Evolutionary conservation across 169 alveolate species (phyloP), one percentile per base, ranked within the genome.

Genomic region (Cryptosporidium sp.): DNA sequence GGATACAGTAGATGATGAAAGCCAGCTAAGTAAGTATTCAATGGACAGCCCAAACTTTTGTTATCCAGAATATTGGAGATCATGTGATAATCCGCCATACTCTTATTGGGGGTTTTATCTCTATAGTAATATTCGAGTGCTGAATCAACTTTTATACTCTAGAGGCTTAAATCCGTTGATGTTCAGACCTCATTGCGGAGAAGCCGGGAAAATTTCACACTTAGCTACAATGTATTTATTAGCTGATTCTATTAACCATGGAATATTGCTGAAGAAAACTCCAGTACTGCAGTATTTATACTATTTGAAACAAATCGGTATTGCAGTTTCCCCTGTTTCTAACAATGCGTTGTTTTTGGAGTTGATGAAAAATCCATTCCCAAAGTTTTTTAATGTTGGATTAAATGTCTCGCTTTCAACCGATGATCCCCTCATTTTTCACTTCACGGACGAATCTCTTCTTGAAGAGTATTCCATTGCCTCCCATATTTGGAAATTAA

Each of bases 111-210:
- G 94, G 23, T 97, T 93, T 93, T 97, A 96, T 87, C 95, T 97
- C 84, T 96, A 96, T 85, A 95, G 95, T n/a, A 97, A 97, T 86
- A 91, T 96, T 41, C 89, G 94, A 18, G 86, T 93, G 43, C 86
- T 97, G 58, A 97, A 97, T 86, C 92, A 93, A 84, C 94, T 97
- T 55, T 84, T 96, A 84, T 92, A 67, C 37, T 84, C 93, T 50
- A 74, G 97, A 37, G 97, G 97, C 9, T 59, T 97, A 89, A 91
- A 95, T 39, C 94, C 97, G 12, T 67, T 94, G 68, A 91, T 93
- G 59, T 95, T 94, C 92, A 93, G 99, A 71, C 99, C 98, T 37
- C 99, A 97, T 93, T 94, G 98, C 86, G 99, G 99, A 31, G 98
- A 97, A 84, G 96, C 97, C 26, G 99, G 98, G 7, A 93, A 94